A percentile compares a stretch with the other conserved stretches of the same genome.
Evolutionary conservation across 2,329 filamentous ascomycete genomes (phyloP).

Genomic region (Venturia nashicola): DNA sequence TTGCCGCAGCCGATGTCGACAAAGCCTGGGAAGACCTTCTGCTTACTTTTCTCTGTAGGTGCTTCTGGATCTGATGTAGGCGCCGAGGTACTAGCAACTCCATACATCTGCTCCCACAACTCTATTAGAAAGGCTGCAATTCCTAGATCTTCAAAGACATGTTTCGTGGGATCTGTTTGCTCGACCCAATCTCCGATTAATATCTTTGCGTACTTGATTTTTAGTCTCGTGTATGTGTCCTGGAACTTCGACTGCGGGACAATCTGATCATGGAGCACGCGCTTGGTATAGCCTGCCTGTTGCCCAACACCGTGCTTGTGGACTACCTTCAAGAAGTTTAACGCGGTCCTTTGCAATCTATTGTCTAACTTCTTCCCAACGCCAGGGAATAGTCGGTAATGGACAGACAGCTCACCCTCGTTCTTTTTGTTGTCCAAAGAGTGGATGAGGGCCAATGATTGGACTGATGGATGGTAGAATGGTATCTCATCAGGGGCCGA

Average conservation of each 20-base stretch:
- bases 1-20: conserved; percentile 96
- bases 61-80: background rate
- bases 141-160: conserved; percentile 86
- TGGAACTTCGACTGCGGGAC: conserved; percentile 68
- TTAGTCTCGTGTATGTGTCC: conserved; percentile 69
- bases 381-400: conserved; percentile 35
- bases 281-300: conserved; percentile 59
- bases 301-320: conserved; percentile 62
- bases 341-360: conserved; percentile 54
- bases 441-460: conserved; percentile 64
- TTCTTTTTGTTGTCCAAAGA: conserved; percentile 33
- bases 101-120: conserved; percentile 79
- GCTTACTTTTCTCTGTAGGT: conserved; percentile 12
- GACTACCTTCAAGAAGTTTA: conserved; percentile 54
- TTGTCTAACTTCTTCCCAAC: conserved; percentile 13
- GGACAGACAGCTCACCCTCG: conserved; percentile 34
- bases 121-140: conserved; percentile 91
- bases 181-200: conserved; percentile 75
- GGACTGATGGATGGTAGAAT: conserved; percentile 77
- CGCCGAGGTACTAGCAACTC: conserved; percentile 13
- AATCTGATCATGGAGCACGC: conserved; percentile 71
- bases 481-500: conserved; percentile 52
- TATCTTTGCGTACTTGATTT: conserved; percentile 60
- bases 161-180: conserved; percentile 74
- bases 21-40: conserved; percentile 62